Base-by-base conservation (phyloP, 805 yeast species). In the Kuraishia hungarica region DNA sequence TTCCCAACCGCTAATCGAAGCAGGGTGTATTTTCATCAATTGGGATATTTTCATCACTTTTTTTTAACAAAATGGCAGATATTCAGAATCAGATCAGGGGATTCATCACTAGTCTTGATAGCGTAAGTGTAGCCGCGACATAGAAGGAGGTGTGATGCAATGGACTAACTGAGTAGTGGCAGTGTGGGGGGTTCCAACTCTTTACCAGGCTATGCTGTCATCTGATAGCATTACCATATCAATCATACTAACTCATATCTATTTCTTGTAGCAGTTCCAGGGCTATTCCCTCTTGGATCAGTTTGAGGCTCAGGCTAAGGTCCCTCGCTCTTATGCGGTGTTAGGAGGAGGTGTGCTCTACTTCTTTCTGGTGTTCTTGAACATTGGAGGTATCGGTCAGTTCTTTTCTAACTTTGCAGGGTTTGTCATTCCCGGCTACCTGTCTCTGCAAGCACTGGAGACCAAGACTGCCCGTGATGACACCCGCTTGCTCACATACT, bases 341-440 rank as follows among this genome's bases (percentile, higher is more conserved):
- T 70, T 87, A 55, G 93, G 84, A 24, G 77, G 79, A 26, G 84
- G 75, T 39, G 84, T 70, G 4, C 65, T 82, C 51, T 94, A 94
- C 75, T 76, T 92, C 60, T 72, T 92, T 48, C 69, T 93, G 64
- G 83, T 92, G 57, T 90, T 93, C 73, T 75, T 92, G 65, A 96
- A 94, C 74, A 75, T 92, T 62, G 98, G 97, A 59, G 98, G 97
- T 28, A 77, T 94, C 64, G 99, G 99, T 58, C 96, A 92, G 75
- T 82, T 94, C 65, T 79, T 94, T 62, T 87, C 97, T 60, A 94
- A 94, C 77, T 73, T 93, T 64, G 96, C 96, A 19, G 96, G 97
- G 0, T 89, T 94, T 62, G 89, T 82, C 48, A 69, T 91, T 58
- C 99, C 99, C 51, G 93, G 94, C 54, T 93, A 92, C 76, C 83